phyloP scores from a whole-genome alignment of 2,329 filamentous ascomycete genomes.

The Pseudogymnoascus verrucosus region DNA sequence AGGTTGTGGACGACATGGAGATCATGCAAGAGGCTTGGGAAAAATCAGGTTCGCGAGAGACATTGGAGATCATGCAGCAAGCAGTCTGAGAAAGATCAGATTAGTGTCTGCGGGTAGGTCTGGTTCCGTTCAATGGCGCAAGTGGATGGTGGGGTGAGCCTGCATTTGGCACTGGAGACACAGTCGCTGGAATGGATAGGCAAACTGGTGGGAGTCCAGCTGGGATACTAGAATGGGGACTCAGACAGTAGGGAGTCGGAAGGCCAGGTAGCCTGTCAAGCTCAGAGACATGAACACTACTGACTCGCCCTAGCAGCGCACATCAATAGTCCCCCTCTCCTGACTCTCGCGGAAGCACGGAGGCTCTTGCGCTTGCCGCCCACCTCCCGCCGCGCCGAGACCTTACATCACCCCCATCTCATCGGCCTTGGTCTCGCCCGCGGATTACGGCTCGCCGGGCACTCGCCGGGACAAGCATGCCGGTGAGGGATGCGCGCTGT shows the following conservation, averaged over 20 bases:
- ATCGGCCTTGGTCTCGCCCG: not conserved
- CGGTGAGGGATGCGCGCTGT: not conserved
- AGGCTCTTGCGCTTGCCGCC: not conserved
- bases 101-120: not conserved
- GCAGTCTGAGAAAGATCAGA: too few species aligned
- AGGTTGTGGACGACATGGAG: not conserved
- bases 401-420: not conserved
- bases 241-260: not conserved
- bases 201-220: not conserved
- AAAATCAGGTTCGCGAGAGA: not conserved
- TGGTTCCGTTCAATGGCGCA: not conserved
- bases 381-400: not conserved
- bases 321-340: not conserved
- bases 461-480: not conserved
- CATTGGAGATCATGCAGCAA: too few species aligned
- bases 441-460: not conserved
- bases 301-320: not conserved
- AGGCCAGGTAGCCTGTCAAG: not conserved
- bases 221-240: not conserved
- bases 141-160: not conserved
- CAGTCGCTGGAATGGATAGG: not conserved
- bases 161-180: not conserved
- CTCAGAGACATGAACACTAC: not conserved
- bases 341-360: constrained; percentile 1
- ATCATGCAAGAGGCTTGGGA: not conserved